A percentile compares a stretch with the other conserved stretches of the same genome.
phyloP scores from a whole-genome alignment of 306 rosid species.

The Prunus davidiana region DNA sequence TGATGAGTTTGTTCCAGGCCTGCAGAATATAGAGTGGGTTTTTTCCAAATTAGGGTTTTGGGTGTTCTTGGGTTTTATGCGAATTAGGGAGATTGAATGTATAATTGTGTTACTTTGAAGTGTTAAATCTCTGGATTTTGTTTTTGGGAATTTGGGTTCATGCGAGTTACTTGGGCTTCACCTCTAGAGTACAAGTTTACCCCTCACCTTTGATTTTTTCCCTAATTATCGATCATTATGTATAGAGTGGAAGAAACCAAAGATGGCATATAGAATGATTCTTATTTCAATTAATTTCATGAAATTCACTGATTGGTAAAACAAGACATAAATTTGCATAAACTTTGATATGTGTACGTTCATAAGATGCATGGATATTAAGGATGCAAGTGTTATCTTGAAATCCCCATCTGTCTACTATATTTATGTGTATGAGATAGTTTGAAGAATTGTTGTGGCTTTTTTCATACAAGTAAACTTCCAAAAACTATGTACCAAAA shows the following conservation, averaged over 20 bases:
- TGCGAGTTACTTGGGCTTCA: neutral
- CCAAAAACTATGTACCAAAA: neutral
- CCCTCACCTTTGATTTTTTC: neutral
- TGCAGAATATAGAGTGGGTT: neutral
- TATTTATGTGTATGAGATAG: neutral
- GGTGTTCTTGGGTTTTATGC: slow-evolving; percentile 1
- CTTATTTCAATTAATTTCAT: neutral
- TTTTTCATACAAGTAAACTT: neutral
- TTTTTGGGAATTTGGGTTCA: neutral
- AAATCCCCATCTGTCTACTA: neutral
- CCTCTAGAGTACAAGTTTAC: neutral
- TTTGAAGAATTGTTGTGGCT: neutral
- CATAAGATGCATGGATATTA: neutral
- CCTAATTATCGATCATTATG: neutral
- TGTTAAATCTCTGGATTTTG: slow-evolving; percentile 5
- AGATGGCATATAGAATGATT: neutral
- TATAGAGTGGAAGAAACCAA: neutral
- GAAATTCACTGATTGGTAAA: neutral
- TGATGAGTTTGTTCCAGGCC: neutral
- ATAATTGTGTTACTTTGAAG: neutral
- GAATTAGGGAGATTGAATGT: slow-evolving; percentile 1
- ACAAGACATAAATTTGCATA: neutral
- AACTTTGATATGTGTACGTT: neutral
- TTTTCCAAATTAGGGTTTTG: slow-evolving; percentile 24
- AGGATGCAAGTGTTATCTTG: neutral